Evolutionary conservation across 352 stramenopile species (phyloP), one percentile per base, ranked within the genome.

Genomic region (Pelagophyceae sp.): DNA sequence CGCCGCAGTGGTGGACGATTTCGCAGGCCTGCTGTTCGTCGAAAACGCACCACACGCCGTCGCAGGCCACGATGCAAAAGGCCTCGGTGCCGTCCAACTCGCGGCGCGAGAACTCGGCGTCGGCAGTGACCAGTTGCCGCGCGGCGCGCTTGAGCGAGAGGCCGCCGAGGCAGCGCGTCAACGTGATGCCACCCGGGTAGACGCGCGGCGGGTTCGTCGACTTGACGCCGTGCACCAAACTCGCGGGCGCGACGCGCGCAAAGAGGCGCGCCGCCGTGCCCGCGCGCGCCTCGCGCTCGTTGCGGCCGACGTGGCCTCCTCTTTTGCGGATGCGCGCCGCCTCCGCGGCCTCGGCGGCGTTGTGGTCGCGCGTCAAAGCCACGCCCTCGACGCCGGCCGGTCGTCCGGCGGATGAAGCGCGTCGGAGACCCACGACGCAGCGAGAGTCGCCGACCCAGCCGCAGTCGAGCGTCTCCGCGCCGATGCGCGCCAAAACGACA

Each of bases 101-200:
- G 6, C 29, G 31, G 15, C 5, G 11, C 29, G n/a, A 17, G 31
- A 29, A n/a, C 31, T 72, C 63, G 63, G 63, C 5, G 6, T 11
- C n/a, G 6, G 63, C 63, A 15, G 27, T 29, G 6, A 72, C 63
- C 29, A 45, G 63, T 15, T 33, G 17, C 15, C 20, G 23, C 6
- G 1, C 27, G 29, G 15, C n/a, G 19, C 19, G 27, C 63, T 72
- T 72, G 31, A 72, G 35, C 31, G 63, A 32, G 5, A 11, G 63
- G 1, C 6, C 63, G 63, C 63, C 63, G 6, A 72, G 6, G 6
- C 6, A 17, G 63, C 63, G 63, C 29, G 63, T 72, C 6, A 72
- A 32, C 63, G 63, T 35, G 63, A 72, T 72, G 29, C 63, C 63
- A 19, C 63, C 63, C 5, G 63, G 63, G 63, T 72, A 72, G 63